Evolutionary conservation across 2,329 filamentous ascomycete genomes (phyloP).

Genomic region (Aspergillus proliferans): DNA sequence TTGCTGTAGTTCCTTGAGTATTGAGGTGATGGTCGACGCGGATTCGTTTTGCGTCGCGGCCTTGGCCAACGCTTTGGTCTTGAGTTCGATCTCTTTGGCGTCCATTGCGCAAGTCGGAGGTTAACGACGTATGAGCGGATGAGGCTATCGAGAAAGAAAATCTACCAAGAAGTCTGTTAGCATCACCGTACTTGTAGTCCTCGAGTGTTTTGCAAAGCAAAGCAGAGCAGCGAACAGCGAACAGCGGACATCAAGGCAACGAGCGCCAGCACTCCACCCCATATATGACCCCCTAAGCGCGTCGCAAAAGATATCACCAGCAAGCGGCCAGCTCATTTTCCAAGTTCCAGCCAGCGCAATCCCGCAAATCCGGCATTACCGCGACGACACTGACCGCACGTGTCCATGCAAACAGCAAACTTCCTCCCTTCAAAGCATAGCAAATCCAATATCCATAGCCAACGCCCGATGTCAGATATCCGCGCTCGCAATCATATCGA

Average conservation of each 20-base stretch:
- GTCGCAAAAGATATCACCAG: background rate
- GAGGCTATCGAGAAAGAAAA: background rate
- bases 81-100: constrained; percentile 70
- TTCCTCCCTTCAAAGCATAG: background rate
- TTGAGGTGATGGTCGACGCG: constrained; percentile 60
- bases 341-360: background rate
- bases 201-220: background rate
- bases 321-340: no score
- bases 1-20: constrained; percentile 73
- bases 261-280: background rate
- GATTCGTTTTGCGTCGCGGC: constrained; percentile 70
- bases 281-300: background rate
- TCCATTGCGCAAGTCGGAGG: constrained; percentile 52
- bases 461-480: background rate
- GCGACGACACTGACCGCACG: background rate
- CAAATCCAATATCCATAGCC: background rate
- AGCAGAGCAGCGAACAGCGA: background rate
- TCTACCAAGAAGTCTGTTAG: background rate
- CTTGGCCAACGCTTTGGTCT: constrained; percentile 74
- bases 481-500: background rate
- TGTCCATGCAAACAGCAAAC: background rate
- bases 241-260: background rate
- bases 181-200: background rate
- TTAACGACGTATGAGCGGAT: background rate
- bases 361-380: background rate